A percentile compares a stretch with the other conserved stretches of the same genome.
Evolutionary conservation across 1,284 basidiomycete genomes (phyloP).

Genomic region (Ceratorhiza oryzae-sativae): DNA sequence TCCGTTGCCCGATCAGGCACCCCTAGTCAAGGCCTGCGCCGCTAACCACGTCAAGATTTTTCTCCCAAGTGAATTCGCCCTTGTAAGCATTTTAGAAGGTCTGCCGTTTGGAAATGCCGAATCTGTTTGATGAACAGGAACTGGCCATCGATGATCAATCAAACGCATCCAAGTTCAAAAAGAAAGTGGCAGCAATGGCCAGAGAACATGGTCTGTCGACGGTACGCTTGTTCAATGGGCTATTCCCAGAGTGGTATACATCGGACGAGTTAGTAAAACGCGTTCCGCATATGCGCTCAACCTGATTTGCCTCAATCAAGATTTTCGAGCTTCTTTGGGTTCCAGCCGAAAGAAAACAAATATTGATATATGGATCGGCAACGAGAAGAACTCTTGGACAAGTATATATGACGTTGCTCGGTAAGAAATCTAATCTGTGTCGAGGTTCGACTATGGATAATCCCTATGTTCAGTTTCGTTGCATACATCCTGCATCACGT

Average conservation of each 20-base stretch:
- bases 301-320: background rate
- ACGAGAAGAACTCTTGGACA: constrained; percentile 36
- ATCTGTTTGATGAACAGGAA: background rate
- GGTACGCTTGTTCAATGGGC: constrained; percentile 21
- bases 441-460: no score
- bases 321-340: constrained; percentile 27
- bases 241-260: constrained; percentile 31
- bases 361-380: constrained; percentile 16
- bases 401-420: constrained; percentile 30
- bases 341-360: constrained; percentile 22
- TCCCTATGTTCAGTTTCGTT: constrained; percentile 12
- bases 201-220: background rate
- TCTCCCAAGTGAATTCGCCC: constrained; percentile 31
- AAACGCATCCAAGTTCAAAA: constrained; percentile 21
- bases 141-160: constrained; percentile 6
- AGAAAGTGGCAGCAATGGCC: background rate
- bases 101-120: background rate
- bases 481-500: constrained; percentile 26
- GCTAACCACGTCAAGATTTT: constrained; percentile 7
- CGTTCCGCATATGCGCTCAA: background rate
- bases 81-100: background rate
- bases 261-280: no score
- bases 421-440: background rate
- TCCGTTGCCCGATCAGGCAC: no score
- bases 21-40: constrained; percentile 15